Evolutionary conservation across 1,139 yeast species (phyloP).

Genomic region (Taphrina confusa): DNA sequence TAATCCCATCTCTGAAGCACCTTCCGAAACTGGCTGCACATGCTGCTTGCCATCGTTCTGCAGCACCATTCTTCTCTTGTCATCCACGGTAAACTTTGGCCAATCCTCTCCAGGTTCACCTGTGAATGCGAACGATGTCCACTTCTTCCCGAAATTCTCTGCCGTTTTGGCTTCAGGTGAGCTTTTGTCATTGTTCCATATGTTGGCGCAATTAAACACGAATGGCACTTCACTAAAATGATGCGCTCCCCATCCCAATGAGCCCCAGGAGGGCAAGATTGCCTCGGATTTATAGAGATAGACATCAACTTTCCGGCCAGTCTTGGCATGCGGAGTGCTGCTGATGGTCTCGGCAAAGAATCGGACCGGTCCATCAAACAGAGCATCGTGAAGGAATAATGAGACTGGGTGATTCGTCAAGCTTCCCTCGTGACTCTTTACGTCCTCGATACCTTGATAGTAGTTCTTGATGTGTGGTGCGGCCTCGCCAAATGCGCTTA

Average conservation of each 20-base stretch:
- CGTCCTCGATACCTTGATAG: slow-evolving; percentile 22
- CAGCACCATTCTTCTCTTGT: slow-evolving; percentile 7
- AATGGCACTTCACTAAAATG: slow-evolving; percentile 26
- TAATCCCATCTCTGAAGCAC: not conserved
- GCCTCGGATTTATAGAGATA: slow-evolving; percentile 24
- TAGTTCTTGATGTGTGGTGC: not conserved
- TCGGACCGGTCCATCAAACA: slow-evolving; percentile 29
- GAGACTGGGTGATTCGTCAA: slow-evolving; percentile 23
- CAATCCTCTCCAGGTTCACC: slow-evolving; percentile 15
- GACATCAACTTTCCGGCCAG: slow-evolving; percentile 7
- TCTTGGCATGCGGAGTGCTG: slow-evolving; percentile 8
- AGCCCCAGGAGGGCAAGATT: slow-evolving; percentile 13
- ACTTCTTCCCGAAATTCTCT: slow-evolving; percentile 17
- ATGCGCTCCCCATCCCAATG: slow-evolving; percentile 22
- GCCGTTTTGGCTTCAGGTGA: slow-evolving; percentile 7
- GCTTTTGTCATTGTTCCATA: slow-evolving; percentile 11
- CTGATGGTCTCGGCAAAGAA: slow-evolving; percentile 15
- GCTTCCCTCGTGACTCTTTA: slow-evolving; percentile 4
- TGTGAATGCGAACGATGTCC: slow-evolving; percentile 25
- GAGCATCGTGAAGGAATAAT: slow-evolving; percentile 20
- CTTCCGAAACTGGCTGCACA: slow-evolving; percentile 10
- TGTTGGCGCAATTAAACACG: slow-evolving; percentile 16
- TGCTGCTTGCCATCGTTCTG: slow-evolving; percentile 8
- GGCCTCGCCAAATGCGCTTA: slow-evolving; percentile 19
- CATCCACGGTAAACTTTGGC: slow-evolving; percentile 5